Evolutionary conservation across 148 eudicot genomes (phyloP), one percentile per base, ranked within the genome.

Genomic region (Camellia sinensis): DNA sequence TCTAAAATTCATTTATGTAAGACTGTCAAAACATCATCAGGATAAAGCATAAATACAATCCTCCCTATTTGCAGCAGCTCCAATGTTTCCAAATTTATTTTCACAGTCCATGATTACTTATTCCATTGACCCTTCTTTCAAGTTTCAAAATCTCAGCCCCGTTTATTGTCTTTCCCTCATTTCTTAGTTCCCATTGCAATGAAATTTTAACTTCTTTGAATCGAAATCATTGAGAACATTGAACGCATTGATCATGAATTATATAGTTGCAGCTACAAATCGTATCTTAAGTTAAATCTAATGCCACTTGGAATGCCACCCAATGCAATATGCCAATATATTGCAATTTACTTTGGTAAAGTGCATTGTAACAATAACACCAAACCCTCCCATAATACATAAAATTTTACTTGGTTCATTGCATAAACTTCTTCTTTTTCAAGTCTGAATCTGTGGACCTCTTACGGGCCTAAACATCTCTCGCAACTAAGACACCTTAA

Each of bases 161-260:
- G 45, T 22, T 66, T 22, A 11, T 66, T 66, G 11, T 66, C 69
- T 37, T 37, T 66, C 14, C 17, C 68, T 15, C 18, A 66, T 43
- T 37, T 66, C 29, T 66, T 40, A 66, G 43, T 37, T 7, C 6
- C 43, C 45, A 37, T 66, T 37, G 69, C 37, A 66, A 13, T 12
- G 29, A 37, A 66, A 66, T 66, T 1, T 37, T 43, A 66, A 37
- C 2, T 15, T 12, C 15, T 14, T 40, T 29, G 69, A 66, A 37
- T 66, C 69, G 29, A 66, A 64, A 66, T 66, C 69, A 11, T 37
- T 66, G 69, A 66, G 69, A 66, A 40, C 44, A 66, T 22, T 17
- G 0, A 65, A 66, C 45, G 40, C 2, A 66, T 66, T 37, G 7
- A 37, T 29, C 37, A 29, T 66, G 69, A 5, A 3, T 66, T 12